These are phyloP conservation scores for Selaginella tamariscina DNA, from an alignment of 75 land plant genomes.

Conservation along the genomic window DNA sequence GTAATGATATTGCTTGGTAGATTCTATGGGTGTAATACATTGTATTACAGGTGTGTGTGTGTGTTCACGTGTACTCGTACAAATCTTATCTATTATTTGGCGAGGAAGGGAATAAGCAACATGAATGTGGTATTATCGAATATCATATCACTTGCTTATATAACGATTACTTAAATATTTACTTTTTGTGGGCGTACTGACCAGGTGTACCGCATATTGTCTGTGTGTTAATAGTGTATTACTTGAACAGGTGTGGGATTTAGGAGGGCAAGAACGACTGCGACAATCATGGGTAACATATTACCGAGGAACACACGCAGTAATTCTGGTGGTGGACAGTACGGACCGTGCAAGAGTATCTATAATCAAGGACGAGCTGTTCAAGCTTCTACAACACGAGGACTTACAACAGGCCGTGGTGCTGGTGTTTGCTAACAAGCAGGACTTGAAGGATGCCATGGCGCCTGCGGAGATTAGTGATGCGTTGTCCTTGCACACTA, in stretches of 20 bases:
- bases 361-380: slow-evolving; percentile 85
- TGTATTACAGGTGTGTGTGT: too few species aligned
- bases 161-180: too few species aligned
- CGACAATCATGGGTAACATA: slow-evolving; percentile 95
- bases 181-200: too few species aligned
- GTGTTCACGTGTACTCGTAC: too few species aligned
- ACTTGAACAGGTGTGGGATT: slow-evolving; percentile 93
- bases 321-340: slow-evolving; percentile 82
- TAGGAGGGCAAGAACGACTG: slow-evolving; percentile 90
- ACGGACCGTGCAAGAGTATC: slow-evolving; percentile 86
- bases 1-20: too few species aligned
- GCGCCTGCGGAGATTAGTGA: slow-evolving; percentile 92
- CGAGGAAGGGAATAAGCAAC: too few species aligned
- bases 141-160: too few species aligned
- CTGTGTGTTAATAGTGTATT: too few species aligned
- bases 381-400: slow-evolving; percentile 75
- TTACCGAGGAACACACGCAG: slow-evolving; percentile 86
- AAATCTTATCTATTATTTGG: too few species aligned
- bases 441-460: slow-evolving; percentile 97
- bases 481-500: slow-evolving; percentile 80
- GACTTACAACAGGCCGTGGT: slow-evolving; percentile 69
- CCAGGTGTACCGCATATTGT: too few species aligned
- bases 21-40: too few species aligned
- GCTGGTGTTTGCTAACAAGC: slow-evolving; percentile 92
- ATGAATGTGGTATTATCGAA: too few species aligned